phyloP scores from a whole-genome alignment of 352 stramenopile species.

The Peronospora destructor region DNA sequence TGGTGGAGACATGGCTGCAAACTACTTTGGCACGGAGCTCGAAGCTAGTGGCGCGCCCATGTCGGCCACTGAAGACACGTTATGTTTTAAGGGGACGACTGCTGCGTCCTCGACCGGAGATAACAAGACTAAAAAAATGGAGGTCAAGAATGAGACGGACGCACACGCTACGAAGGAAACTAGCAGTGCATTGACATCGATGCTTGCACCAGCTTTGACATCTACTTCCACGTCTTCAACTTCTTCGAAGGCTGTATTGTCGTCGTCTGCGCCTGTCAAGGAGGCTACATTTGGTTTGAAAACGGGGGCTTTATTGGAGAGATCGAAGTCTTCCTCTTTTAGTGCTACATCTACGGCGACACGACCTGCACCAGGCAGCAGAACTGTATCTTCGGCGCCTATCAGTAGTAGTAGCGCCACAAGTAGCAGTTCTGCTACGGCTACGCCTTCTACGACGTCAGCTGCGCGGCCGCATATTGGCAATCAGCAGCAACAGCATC shows the following conservation, averaged over 20 bases:
- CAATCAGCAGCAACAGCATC: slow-evolving; percentile 33
- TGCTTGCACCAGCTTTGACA: slow-evolving; percentile 3
- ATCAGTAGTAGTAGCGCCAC: slow-evolving; percentile 7
- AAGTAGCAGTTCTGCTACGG: slow-evolving; percentile 20
- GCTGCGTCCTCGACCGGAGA: slow-evolving; percentile 8
- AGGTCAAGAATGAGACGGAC: slow-evolving; percentile 29
- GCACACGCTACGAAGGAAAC: slow-evolving; percentile 24
- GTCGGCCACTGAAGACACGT: slow-evolving; percentile 1
- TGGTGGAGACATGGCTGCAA: slow-evolving; percentile 35
- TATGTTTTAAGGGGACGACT: slow-evolving; percentile 17
- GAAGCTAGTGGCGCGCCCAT: slow-evolving; percentile 17
- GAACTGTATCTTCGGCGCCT: slow-evolving; percentile 7
- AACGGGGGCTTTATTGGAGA: slow-evolving; percentile 15
- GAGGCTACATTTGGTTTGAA: slow-evolving; percentile 10
- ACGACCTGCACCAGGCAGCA: slow-evolving; percentile 6
- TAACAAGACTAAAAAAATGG: slow-evolving; percentile 30
- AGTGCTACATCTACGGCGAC: slow-evolving; percentile 6
- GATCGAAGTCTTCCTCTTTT: slow-evolving; percentile 15
- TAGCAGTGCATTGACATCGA: slow-evolving; percentile 3
- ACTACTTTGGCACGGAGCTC: slow-evolving; percentile 70
- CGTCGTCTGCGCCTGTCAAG: slow-evolving; percentile 19
- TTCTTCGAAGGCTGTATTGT: slow-evolving; percentile 5
- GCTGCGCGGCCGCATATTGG: slow-evolving; percentile 69
- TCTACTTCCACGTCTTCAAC: slow-evolving; percentile 16
- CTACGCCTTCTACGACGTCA: slow-evolving; percentile 40